phyloP scores from a whole-genome alignment of 495 filamentous ascomycete genomes.

The Penicillium riverlandense region DNA sequence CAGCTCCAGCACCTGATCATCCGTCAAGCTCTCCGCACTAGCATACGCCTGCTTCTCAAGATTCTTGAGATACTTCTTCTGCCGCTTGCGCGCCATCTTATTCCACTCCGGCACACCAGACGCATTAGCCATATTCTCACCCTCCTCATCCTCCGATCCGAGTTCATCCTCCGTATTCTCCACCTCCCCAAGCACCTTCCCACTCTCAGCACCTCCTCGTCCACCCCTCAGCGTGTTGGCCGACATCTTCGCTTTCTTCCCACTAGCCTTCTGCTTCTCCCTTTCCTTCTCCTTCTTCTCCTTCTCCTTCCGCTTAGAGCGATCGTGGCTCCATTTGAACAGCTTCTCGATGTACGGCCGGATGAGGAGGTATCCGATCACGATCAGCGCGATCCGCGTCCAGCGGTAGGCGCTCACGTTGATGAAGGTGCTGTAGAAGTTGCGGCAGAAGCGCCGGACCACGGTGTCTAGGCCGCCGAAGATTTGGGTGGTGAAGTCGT shows the following conservation, averaged over 20 bases:
- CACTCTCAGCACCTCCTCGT: conserved; percentile 31
- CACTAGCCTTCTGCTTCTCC: conserved; percentile 22
- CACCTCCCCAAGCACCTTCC: conserved; percentile 35
- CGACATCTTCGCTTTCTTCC: conserved; percentile 55
- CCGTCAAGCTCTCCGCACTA: conserved; percentile 36
- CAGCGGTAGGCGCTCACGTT: conserved; percentile 48
- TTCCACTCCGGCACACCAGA: conserved; percentile 44
- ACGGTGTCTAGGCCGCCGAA: conserved; percentile 18
- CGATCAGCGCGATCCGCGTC: conserved; percentile 55
- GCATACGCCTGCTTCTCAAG: conserved; percentile 41
- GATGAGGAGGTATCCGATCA: conserved; percentile 56
- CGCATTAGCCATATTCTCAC: conserved; percentile 29
- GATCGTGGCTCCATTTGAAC: conserved; percentile 48
- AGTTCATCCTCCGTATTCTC: conserved; percentile 46
- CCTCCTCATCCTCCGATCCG: conserved; percentile 50
- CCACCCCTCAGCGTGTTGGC: conserved; percentile 53
- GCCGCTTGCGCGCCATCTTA: conserved; percentile 50
- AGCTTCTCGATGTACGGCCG: conserved; percentile 55
- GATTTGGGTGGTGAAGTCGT: conserved; percentile 29
- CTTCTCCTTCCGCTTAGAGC: conserved; percentile 45
- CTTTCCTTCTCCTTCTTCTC: conserved; percentile 39
- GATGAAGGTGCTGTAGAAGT: conserved; percentile 47
- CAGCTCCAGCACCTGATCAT: conserved; percentile 59
- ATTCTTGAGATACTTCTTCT: conserved; percentile 51
- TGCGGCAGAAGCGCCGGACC: conserved; percentile 40